Conservation (phyloP, 78 protist genomes). For the Polysphondylium violaceum region DNA sequence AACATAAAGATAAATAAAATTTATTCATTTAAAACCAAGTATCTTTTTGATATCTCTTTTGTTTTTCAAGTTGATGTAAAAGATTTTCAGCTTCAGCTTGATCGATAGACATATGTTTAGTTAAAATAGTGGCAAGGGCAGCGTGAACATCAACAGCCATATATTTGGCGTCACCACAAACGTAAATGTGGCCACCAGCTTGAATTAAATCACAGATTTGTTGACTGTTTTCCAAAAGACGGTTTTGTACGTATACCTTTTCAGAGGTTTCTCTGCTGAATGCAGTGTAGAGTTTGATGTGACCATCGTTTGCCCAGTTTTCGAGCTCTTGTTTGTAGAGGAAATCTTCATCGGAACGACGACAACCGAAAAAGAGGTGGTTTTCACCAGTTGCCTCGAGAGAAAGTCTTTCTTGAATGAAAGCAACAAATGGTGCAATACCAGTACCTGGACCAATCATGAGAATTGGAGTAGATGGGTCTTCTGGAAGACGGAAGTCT, state of each 20-base stretch:
- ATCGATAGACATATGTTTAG: slow-evolving; percentile 31
- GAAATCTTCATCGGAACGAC: slow-evolving; percentile 85
- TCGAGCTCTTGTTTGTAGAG: slow-evolving; percentile 85
- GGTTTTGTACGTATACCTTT: slow-evolving; percentile 90
- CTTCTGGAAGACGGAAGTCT: slow-evolving; percentile 87
- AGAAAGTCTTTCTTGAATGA: slow-evolving; percentile 83
- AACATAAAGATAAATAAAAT: no score
- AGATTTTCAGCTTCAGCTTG: slow-evolving; percentile 45
- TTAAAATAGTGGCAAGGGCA: slow-evolving; percentile 18
- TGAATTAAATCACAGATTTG: slow-evolving; percentile 34
- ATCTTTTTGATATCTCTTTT: slow-evolving; percentile 73
- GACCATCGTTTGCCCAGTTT: slow-evolving; percentile 47
- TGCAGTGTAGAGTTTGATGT: slow-evolving; percentile 72
- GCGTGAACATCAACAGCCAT: slow-evolving; percentile 75
- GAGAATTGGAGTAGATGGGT: slow-evolving; percentile 82
- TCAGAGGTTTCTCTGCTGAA: slow-evolving; percentile 75
- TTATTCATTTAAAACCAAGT: slow-evolving; percentile 56
- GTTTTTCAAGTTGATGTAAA: slow-evolving; percentile 39
- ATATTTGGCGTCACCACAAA: slow-evolving; percentile 81
- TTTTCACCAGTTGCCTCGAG: slow-evolving; percentile 28
- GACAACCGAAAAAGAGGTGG: slow-evolving; percentile 93
- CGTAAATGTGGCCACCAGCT: slow-evolving; percentile 56
- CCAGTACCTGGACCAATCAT: slow-evolving; percentile 99
- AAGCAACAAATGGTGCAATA: slow-evolving; percentile 95
- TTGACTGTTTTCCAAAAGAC: slow-evolving; percentile 41